Evolutionary conservation across 2,329 filamentous ascomycete genomes (phyloP).

Genomic region (Cordyceps militaris): DNA sequence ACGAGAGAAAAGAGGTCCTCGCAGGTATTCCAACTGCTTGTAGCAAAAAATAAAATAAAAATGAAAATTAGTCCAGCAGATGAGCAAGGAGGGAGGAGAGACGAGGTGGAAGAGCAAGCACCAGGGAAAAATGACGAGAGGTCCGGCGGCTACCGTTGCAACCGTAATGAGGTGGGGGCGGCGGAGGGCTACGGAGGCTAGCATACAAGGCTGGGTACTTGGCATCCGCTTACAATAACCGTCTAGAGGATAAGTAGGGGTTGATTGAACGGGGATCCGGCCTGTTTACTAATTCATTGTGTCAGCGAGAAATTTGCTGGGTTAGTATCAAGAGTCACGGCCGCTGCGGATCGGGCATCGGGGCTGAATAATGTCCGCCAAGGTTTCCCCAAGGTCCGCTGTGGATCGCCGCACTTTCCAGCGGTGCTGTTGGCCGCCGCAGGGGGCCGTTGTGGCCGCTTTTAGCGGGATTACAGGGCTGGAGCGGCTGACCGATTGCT

Average conservation of each 20-base stretch:
- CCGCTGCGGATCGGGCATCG: not conserved
- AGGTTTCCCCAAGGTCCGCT: not conserved
- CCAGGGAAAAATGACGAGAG: slow-evolving; percentile 2
- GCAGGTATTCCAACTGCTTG: not conserved
- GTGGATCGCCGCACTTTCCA: not conserved
- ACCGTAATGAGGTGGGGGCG: not conserved
- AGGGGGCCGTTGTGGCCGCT: not conserved
- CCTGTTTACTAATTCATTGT: not conserved
- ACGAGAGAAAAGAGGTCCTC: not conserved
- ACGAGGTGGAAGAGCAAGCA: not conserved
- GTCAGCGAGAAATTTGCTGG: not conserved
- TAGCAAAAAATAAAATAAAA: too few species aligned
- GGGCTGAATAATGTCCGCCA: not conserved
- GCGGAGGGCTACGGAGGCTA: not conserved
- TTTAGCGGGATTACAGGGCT: not conserved
- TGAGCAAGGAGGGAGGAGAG: not conserved
- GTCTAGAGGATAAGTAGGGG: too few species aligned
- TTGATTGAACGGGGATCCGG: too few species aligned
- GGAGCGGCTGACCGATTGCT: not conserved
- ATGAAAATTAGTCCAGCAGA: not conserved
- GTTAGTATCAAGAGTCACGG: not conserved
- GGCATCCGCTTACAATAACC: not conserved
- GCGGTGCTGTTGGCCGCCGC: not conserved
- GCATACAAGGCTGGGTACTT: not conserved
- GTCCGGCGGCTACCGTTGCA: not conserved